Evolutionary conservation across 345 rosid species (phyloP).

Genomic region (Acer saccharum): DNA sequence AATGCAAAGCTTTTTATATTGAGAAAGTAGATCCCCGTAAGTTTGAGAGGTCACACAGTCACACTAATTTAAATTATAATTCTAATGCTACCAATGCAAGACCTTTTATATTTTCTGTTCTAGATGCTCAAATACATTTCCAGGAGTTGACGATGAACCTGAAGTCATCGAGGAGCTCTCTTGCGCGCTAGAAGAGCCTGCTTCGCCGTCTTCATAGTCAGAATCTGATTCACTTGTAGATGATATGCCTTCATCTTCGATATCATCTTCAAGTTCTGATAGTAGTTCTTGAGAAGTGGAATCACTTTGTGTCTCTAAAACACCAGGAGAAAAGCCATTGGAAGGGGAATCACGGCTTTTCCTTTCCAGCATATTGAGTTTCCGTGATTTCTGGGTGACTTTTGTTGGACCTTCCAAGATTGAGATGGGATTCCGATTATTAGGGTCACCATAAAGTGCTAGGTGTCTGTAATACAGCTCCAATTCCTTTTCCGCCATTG

Average conservation of each 20-base stretch:
- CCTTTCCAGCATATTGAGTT: constrained; percentile 22
- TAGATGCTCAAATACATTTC: background rate
- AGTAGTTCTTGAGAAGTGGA: constrained; percentile 14
- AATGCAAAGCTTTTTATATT: too few relatives aligned
- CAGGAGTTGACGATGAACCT: constrained; percentile 17
- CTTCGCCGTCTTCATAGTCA: constrained; percentile 16
- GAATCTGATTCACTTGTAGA: constrained; percentile 34
- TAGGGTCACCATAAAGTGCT: constrained; percentile 80
- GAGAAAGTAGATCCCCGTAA: too few relatives aligned
- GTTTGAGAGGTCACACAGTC: too few relatives aligned
- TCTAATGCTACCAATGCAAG: background rate
- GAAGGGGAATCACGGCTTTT: constrained; percentile 12
- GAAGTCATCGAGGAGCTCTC: background rate
- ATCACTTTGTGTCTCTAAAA: constrained; percentile 33
- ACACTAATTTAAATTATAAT: too few relatives aligned
- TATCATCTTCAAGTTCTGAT: constrained; percentile 23
- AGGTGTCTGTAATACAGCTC: constrained; percentile 77
- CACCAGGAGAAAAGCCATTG: constrained; percentile 20
- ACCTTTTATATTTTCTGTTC: background rate
- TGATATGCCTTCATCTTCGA: constrained; percentile 22
- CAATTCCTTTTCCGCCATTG: constrained; percentile 77
- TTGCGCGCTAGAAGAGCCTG: constrained; percentile 1
- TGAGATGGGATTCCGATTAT: constrained; percentile 51
- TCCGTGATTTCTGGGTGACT: constrained; percentile 30
- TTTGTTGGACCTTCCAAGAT: constrained; percentile 43